Conservation (phyloP, 2,329 filamentous ascomycete species). For the Penicillium palitans region DNA sequence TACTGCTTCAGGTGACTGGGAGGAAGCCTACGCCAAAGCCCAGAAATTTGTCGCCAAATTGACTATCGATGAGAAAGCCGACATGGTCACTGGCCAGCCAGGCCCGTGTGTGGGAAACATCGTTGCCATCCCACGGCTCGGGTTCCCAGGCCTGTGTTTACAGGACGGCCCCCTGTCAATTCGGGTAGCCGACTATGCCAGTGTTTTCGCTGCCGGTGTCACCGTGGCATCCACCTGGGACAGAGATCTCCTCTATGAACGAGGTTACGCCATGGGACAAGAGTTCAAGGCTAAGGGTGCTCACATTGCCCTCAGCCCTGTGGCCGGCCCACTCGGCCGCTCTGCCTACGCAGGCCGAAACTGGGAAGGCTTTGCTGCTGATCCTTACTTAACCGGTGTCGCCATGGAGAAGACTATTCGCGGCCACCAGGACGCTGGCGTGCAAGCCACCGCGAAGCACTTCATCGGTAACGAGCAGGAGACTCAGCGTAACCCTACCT, state of each 20-base stretch:
- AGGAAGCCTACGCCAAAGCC: constrained; percentile 8
- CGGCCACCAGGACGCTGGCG: constrained; percentile 47
- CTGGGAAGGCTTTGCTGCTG: constrained; percentile 46
- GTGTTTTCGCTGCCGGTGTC: constrained; percentile 72
- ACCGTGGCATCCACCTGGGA: constrained; percentile 66
- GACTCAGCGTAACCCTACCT: constrained; percentile 41
- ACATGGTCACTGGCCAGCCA: constrained; percentile 30
- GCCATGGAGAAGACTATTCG: constrained; percentile 42
- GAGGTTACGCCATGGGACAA: constrained; percentile 56
- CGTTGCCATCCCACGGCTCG: constrained; percentile 31
- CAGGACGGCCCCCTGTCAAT: constrained; percentile 53
- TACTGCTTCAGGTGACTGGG: background rate
- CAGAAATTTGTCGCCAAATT: constrained; percentile 21
- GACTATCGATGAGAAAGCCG: constrained; percentile 29
- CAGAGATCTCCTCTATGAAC: constrained; percentile 53
- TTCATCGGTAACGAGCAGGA: constrained; percentile 20
- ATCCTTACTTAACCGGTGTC: constrained; percentile 46
- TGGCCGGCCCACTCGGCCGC: constrained; percentile 44
- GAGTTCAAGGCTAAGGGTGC: constrained; percentile 46
- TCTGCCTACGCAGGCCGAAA: constrained; percentile 45
- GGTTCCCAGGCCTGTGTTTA: constrained; percentile 33
- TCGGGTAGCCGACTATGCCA: constrained; percentile 66
- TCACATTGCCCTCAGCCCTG: constrained; percentile 47
- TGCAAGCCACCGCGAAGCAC: constrained; percentile 33
- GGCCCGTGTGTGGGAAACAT: constrained; percentile 37